phyloP scores from a whole-genome alignment of 495 filamentous ascomycete species.

The Lophium mytilinum region DNA sequence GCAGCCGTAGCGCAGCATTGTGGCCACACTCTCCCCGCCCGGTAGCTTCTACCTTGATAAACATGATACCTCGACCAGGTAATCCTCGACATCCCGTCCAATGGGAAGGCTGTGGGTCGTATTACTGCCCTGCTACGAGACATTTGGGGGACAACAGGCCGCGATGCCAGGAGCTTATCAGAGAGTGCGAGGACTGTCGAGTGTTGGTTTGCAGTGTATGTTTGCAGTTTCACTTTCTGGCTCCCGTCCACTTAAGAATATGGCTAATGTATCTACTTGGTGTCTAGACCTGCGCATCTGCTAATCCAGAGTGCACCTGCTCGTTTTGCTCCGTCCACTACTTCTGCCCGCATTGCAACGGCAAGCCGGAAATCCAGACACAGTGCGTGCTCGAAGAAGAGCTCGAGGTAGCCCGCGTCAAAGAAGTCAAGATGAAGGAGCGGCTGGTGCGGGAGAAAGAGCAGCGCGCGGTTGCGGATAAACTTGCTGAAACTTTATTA shows the following conservation, averaged over 20 bases:
- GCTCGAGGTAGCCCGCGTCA: conserved; percentile 16
- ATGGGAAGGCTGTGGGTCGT: conserved; percentile 53
- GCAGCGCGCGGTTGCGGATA: conserved; percentile 16
- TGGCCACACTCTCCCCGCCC: conserved; percentile 10
- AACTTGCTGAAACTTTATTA: conserved; percentile 13
- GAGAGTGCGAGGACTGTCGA: conserved; percentile 47
- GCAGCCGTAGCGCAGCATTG: conserved; percentile 12
- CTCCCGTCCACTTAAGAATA: background rate
- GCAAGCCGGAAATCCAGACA: conserved; percentile 27
- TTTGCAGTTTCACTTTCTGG: background rate
- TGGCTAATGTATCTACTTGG: background rate
- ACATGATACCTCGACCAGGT: conserved; percentile 36
- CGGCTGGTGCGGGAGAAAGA: conserved; percentile 22
- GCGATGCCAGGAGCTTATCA: conserved; percentile 41
- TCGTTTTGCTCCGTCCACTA: conserved; percentile 47
- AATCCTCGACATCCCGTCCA: conserved; percentile 33
- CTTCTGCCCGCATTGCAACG: conserved; percentile 45
- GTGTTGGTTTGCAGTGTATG: conserved; percentile 50
- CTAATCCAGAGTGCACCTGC: conserved; percentile 45
- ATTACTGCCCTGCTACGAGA: conserved; percentile 47
- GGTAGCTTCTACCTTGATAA: conserved; percentile 4
- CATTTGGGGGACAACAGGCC: conserved; percentile 44
- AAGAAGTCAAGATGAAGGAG: conserved; percentile 10
- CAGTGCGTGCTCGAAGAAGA: conserved; percentile 26
- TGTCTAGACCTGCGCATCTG: conserved; percentile 32